A percentile compares a stretch with the other conserved stretches of the same genome.
Evolutionary conservation across 192 early-diverging fungal genomes (phyloP).

Genomic region (Glomus cerebriforme): DNA sequence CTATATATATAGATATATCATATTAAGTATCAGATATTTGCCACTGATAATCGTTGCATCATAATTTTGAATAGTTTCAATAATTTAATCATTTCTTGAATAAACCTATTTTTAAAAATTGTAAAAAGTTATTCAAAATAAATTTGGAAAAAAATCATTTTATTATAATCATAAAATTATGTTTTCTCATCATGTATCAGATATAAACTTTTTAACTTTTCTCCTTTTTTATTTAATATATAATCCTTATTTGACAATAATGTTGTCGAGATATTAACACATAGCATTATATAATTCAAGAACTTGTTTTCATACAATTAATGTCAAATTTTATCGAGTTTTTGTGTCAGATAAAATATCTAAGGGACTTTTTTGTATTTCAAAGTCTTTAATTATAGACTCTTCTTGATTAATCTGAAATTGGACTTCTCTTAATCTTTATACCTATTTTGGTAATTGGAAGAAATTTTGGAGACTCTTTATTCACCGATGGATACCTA

Average conservation of each 20-base stretch:
- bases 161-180: background rate
- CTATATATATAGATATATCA: background rate
- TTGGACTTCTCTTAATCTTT: background rate
- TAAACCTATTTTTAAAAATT: no score
- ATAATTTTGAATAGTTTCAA: background rate
- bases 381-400: no score
- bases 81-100: background rate
- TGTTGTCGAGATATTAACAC: no score
- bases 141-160: background rate
- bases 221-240: no score
- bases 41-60: background rate
- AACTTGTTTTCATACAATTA: background rate
- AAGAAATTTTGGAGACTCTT: background rate
- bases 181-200: no score
- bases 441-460: background rate
- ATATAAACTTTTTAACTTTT: no score
- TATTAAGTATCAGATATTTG: background rate
- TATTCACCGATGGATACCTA: background rate
- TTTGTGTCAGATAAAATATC: background rate
- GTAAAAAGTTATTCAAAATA: no score
- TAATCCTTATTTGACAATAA: no score
- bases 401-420: background rate
- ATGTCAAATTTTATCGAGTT: background rate
- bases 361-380: background rate
- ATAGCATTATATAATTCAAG: no score